A percentile compares a stretch with the other conserved stretches of the same genome.
These are phyloP conservation scores for Brassica nigra DNA, from an alignment of 345 rosid genomes.

Conservation along the genomic window DNA sequence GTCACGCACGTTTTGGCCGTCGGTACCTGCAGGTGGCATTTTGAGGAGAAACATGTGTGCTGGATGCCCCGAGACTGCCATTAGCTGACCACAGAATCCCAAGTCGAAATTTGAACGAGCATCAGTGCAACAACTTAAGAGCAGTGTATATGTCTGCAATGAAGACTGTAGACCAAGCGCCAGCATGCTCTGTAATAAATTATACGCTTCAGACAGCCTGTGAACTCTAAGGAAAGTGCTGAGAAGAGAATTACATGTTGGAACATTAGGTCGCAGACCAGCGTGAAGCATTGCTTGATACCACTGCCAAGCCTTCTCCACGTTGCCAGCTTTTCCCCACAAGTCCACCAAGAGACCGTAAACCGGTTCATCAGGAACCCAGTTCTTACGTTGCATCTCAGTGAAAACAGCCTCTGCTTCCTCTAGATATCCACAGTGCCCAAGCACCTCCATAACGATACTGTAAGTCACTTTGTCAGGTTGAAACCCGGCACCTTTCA, in stretches of 20 bases:
- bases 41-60: conserved; percentile 78
- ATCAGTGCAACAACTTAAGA: conserved; percentile 88
- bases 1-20: conserved; percentile 88
- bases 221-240: conserved; percentile 80
- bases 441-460: conserved; percentile 97
- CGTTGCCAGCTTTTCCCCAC: conserved; percentile 94
- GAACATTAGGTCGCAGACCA: conserved; percentile 86
- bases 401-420: conserved; percentile 86
- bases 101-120: conserved; percentile 69
- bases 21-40: conserved; percentile 86
- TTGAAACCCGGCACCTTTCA: conserved; percentile 81
- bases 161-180: conserved; percentile 70
- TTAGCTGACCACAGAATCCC: conserved; percentile 77
- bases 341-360: conserved; percentile 91
- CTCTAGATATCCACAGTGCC: conserved; percentile 85
- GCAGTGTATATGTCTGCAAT: conserved; percentile 83
- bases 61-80: conserved; percentile 87
- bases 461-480: conserved; percentile 96
- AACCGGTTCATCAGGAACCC: conserved; percentile 96
- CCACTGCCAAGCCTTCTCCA: conserved; percentile 90
- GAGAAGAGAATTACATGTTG: conserved; percentile 93
- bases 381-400: conserved; percentile 82
- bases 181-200: conserved; percentile 76
- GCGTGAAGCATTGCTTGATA: conserved; percentile 82
- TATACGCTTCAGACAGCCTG: conserved; percentile 71